A percentile compares a stretch with the other conserved stretches of the same genome.
phyloP scores from a whole-genome alignment of 768 basidiomycete species.

The Boletellus emodensis region DNA sequence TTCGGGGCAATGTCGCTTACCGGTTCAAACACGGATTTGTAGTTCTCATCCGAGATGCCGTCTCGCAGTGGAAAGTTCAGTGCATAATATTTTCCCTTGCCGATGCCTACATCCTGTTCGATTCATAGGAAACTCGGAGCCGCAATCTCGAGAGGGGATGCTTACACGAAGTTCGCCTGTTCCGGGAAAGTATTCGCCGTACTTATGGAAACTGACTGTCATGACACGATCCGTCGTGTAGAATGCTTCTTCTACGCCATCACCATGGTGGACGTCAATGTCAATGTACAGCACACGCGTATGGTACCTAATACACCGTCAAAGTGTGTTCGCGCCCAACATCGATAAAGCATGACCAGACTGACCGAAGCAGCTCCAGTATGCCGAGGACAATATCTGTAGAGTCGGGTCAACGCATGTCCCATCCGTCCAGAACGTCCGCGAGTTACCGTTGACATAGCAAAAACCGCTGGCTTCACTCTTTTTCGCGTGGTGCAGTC shows the following conservation, averaged over 20 bases:
- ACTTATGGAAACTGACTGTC: conserved; percentile 98
- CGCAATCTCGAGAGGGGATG: conserved; percentile 3
- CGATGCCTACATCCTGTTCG: conserved; percentile 81
- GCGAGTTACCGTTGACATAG: conserved; percentile 82
- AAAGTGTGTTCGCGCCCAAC: background rate
- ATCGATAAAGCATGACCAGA: conserved; percentile 1
- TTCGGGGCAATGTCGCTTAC: conserved; percentile 42
- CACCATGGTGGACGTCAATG: conserved; percentile 98
- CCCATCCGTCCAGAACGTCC: background rate
- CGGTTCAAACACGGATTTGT: conserved; percentile 93
- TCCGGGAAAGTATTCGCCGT: conserved; percentile 98
- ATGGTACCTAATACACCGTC: conserved; percentile 62
- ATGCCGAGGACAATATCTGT: conserved; percentile 96
- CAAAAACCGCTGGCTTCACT: conserved; percentile 99
- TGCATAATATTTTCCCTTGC: conserved; percentile 91
- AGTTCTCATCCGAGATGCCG: conserved; percentile 93
- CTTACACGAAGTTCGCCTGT: conserved; percentile 92
- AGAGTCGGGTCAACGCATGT: conserved; percentile 1
- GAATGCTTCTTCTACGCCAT: conserved; percentile 99
- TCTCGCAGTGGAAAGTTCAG: conserved; percentile 94
- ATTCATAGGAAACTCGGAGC: conserved; percentile 9
- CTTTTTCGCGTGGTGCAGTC: conserved; percentile 98
- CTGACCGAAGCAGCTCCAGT: conserved; percentile 82
- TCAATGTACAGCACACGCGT: conserved; percentile 95
- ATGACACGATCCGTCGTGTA: conserved; percentile 98